Conservation (phyloP, 306 rosid genomes). For the Mucuna pruriens region DNA sequence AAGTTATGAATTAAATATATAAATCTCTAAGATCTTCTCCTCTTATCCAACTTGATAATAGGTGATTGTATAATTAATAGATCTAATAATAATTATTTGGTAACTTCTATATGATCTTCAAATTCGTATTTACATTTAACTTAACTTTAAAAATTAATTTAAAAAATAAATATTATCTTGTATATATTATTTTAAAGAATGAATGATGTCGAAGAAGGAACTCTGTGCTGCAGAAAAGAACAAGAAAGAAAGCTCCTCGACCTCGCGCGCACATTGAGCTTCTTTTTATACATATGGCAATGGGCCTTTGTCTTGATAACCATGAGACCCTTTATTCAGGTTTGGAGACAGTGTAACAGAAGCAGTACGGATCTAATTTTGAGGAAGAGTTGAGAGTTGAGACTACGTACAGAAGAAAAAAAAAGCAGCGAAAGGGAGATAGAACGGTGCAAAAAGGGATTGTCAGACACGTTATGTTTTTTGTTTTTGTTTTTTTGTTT, state of each 20-base stretch:
- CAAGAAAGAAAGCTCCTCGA: not conserved
- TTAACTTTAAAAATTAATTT: too few relatives aligned
- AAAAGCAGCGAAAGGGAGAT: not conserved
- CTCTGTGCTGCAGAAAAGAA: too few relatives aligned
- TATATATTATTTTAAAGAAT: too few relatives aligned
- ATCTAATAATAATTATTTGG: too few relatives aligned
- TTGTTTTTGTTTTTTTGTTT: not conserved
- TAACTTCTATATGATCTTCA: too few relatives aligned
- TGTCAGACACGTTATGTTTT: constrained; percentile 12
- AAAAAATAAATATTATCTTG: too few relatives aligned
- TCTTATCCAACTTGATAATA: too few relatives aligned
- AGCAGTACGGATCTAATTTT: not conserved
- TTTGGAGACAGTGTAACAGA: not conserved
- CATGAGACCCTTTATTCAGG: not conserved
- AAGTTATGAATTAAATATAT: too few relatives aligned
- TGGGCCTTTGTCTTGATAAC: not conserved
- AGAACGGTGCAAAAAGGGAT: not conserved
- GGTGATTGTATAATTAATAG: too few relatives aligned
- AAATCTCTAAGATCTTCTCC: too few relatives aligned
- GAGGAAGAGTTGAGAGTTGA: not conserved
- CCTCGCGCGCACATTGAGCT: not conserved
- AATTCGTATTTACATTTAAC: too few relatives aligned
- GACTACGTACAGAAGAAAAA: not conserved
- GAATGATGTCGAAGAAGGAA: too few relatives aligned
- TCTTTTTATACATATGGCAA: not conserved